Evolutionary conservation across 495 filamentous ascomycete species (phyloP).

Genomic region (Copromyces sp.): DNA sequence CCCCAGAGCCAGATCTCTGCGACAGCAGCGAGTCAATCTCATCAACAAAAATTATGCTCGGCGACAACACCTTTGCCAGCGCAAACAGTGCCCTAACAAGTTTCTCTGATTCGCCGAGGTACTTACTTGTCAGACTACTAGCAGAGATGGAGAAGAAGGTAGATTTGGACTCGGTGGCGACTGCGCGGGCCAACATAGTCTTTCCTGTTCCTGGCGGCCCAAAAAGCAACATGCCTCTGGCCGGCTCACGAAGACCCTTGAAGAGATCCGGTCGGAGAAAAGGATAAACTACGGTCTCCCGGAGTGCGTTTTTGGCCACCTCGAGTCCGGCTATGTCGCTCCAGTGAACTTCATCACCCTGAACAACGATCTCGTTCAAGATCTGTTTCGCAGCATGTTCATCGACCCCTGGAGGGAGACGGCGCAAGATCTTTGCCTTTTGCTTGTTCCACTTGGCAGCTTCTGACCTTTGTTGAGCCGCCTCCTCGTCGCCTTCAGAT

Average conservation of each 20-base stretch:
- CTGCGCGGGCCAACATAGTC: constrained; percentile 93
- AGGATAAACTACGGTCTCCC: constrained; percentile 95
- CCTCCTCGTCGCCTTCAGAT: constrained; percentile 17
- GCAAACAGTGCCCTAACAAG: constrained; percentile 88
- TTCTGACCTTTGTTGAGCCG: constrained; percentile 10
- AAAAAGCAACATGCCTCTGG: constrained; percentile 91
- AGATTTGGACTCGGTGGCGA: constrained; percentile 87
- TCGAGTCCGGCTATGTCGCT: constrained; percentile 87
- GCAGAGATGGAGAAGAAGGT: constrained; percentile 98
- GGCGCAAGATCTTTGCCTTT: constrained; percentile 52
- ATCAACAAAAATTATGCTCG: constrained; percentile 97
- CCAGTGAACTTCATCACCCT: constrained; percentile 94
- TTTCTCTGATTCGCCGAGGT: constrained; percentile 93
- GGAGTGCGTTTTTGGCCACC: constrained; percentile 80
- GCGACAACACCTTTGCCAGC: constrained; percentile 80
- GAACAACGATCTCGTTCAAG: constrained; percentile 89
- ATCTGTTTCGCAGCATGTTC: constrained; percentile 77
- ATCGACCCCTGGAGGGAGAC: constrained; percentile 73
- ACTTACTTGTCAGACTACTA: constrained; percentile 90
- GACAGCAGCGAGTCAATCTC: constrained; percentile 96
- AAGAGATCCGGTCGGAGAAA: constrained; percentile 95
- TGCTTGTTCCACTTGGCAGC: constrained; percentile 39
- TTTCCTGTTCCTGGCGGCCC: constrained; percentile 95
- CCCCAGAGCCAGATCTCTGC: constrained; percentile 67
- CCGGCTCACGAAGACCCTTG: constrained; percentile 87